Conservation (phyloP, 2,329 filamentous ascomycete species). For the Trichoderma sp. region DNA sequence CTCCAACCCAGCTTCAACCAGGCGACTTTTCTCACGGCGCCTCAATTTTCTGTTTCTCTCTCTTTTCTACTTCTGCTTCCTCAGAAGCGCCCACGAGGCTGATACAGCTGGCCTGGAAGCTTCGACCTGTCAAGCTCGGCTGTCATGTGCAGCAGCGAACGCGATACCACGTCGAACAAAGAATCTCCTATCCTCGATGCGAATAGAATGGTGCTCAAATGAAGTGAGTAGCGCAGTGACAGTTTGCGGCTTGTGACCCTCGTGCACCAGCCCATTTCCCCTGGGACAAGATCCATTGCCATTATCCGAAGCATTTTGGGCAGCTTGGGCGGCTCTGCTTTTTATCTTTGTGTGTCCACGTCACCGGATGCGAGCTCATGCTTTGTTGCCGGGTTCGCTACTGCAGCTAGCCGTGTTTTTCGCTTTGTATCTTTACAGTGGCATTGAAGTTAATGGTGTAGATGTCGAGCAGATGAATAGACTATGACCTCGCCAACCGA, state of each 20-base stretch:
- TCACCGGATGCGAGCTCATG: not conserved
- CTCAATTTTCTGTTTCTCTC: not conserved
- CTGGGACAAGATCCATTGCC: not conserved
- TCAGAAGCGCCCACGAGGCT: not conserved
- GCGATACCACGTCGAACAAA: slow-evolving; percentile 8
- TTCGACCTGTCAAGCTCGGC: slow-evolving; percentile 13
- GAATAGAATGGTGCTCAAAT: slow-evolving; percentile 31
- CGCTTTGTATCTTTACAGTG: not conserved
- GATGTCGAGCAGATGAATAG: slow-evolving; percentile 24
- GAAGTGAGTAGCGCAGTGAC: slow-evolving; percentile 26
- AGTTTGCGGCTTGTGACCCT: not conserved
- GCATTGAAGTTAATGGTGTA: not conserved
- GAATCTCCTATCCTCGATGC: not conserved
- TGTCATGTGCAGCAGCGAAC: slow-evolving; percentile 25
- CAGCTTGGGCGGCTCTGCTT: slow-evolving; percentile 24
- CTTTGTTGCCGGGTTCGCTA: not conserved
- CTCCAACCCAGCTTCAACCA: not conserved
- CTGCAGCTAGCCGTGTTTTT: not conserved
- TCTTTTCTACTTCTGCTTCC: not conserved
- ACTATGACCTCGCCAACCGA: slow-evolving; percentile 34
- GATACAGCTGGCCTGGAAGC: slow-evolving; percentile 7
- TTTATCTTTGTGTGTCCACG: not conserved
- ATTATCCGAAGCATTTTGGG: slow-evolving; percentile 15
- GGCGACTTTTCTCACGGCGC: not conserved
- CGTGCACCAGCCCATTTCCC: not conserved